A percentile compares a stretch with the other conserved stretches of the same genome.
phyloP scores from a whole-genome alignment of 2,329 filamentous ascomycete genomes.

The Alternaria solani region DNA sequence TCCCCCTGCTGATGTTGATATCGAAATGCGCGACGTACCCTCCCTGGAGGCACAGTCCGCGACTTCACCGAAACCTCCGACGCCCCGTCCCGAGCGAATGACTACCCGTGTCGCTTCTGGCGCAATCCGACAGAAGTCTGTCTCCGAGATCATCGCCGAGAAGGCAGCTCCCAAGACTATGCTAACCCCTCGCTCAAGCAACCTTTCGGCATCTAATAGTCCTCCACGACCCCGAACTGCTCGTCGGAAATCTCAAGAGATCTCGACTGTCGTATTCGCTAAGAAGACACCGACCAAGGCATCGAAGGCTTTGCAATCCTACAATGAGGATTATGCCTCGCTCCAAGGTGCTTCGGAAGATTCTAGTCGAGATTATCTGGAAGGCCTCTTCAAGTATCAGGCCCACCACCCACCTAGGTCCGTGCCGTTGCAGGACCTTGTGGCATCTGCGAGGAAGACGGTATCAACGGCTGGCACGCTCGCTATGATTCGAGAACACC shows the following conservation, averaged over 20 bases:
- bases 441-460: constrained; percentile 87
- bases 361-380: constrained; percentile 65
- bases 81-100: constrained; percentile 61
- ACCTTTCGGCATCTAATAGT: constrained; percentile 36
- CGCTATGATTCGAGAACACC: constrained; percentile 82
- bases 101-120: constrained; percentile 75
- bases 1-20: constrained; percentile 46
- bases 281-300: constrained; percentile 60
- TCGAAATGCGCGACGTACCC: constrained; percentile 45
- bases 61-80: constrained; percentile 34
- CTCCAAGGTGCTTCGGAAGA: constrained; percentile 58
- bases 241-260: constrained; percentile 63
- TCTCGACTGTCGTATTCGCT: constrained; percentile 80
- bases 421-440: constrained; percentile 70
- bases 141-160: constrained; percentile 74
- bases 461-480: constrained; percentile 85
- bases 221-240: constrained; percentile 33
- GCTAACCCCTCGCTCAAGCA: constrained; percentile 49
- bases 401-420: constrained; percentile 65
- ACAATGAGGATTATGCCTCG: constrained; percentile 52
- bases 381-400: constrained; percentile 66
- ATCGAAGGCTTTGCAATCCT: constrained; percentile 43
- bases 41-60: constrained; percentile 12
- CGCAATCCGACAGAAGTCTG: constrained; percentile 74
- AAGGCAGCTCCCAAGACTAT: constrained; percentile 57